Conservation (phyloP, 2,329 filamentous ascomycete genomes). For the Cryphonectria radicalis region DNA sequence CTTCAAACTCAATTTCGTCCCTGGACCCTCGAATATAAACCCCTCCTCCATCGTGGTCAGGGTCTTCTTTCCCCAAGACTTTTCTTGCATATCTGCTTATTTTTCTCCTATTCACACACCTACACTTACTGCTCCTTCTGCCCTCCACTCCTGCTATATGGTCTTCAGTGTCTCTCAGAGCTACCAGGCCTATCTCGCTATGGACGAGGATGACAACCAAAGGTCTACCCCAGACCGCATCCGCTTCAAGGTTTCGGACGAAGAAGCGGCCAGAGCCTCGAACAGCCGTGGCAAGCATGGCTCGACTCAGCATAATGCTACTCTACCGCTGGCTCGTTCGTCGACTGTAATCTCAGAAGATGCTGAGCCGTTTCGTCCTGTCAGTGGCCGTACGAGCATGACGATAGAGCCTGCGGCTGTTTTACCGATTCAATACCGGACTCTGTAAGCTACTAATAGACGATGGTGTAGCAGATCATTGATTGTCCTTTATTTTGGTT, state of each 20-base stretch:
- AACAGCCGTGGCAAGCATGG: neutral
- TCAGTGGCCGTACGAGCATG: constrained; percentile 10
- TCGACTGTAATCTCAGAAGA: constrained; percentile 25
- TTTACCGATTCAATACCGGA: constrained; percentile 60
- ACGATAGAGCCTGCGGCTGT: constrained; percentile 46
- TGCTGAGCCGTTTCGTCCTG: constrained; percentile 17
- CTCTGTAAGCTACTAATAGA: constrained; percentile 44
- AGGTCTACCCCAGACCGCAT: constrained; percentile 20
- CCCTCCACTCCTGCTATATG: neutral
- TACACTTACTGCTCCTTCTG: no score
- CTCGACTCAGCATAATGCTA: neutral
- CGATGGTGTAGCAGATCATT: neutral
- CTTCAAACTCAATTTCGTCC: neutral
- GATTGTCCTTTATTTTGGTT: neutral
- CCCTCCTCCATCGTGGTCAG: neutral
- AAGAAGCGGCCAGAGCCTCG: constrained; percentile 6
- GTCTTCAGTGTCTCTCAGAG: constrained; percentile 18
- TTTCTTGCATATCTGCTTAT: neutral
- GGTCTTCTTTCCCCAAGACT: neutral
- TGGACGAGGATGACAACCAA: constrained; percentile 15
- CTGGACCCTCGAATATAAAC: constrained; percentile 17
- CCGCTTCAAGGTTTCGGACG: constrained; percentile 24
- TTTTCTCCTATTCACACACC: neutral
- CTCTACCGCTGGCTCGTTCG: constrained; percentile 9
- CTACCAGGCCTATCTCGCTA: constrained; percentile 20